phyloP scores from a whole-genome alignment of 768 basidiomycete genomes.

The Leccinum uliginosum region DNA sequence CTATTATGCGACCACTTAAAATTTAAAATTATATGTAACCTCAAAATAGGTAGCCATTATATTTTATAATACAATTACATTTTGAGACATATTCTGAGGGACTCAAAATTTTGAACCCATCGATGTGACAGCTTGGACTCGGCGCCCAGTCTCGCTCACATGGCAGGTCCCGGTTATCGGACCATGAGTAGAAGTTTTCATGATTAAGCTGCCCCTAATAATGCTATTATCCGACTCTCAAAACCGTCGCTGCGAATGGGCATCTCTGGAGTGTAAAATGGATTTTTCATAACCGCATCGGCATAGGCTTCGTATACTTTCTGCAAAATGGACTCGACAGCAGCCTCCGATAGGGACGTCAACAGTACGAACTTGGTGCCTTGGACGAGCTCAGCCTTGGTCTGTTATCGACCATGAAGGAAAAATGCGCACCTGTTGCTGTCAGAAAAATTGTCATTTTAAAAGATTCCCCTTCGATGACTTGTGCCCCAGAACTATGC shows the following conservation, averaged over 20 bases:
- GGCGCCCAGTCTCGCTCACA: background rate
- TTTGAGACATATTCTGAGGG: no score
- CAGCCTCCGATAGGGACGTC: conserved; percentile 72
- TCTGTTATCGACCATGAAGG: background rate
- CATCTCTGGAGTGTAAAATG: conserved; percentile 99
- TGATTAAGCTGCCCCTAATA: conserved; percentile 46
- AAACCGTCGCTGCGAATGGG: conserved; percentile 91
- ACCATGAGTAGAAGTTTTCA: conserved; percentile 7
- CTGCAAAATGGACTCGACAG: conserved; percentile 67
- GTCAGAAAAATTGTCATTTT: conserved; percentile 91
- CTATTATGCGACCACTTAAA: no score
- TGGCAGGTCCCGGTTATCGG: background rate
- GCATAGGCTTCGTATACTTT: conserved; percentile 92
- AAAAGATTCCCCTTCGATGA: conserved; percentile 95
- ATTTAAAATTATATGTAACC: no score
- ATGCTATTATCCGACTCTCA: conserved; percentile 60
- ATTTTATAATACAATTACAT: no score
- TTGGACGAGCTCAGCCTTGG: conserved; percentile 28
- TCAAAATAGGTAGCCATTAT: no score
- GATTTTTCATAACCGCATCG: conserved; percentile 98
- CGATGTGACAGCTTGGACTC: no score
- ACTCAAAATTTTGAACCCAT: no score
- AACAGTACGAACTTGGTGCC: conserved; percentile 95
- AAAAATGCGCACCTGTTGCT: conserved; percentile 61
- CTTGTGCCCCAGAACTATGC: conserved; percentile 80